Base-by-base conservation (phyloP, 805 yeast genomes). In the Cyberlindnera maritima region DNA sequence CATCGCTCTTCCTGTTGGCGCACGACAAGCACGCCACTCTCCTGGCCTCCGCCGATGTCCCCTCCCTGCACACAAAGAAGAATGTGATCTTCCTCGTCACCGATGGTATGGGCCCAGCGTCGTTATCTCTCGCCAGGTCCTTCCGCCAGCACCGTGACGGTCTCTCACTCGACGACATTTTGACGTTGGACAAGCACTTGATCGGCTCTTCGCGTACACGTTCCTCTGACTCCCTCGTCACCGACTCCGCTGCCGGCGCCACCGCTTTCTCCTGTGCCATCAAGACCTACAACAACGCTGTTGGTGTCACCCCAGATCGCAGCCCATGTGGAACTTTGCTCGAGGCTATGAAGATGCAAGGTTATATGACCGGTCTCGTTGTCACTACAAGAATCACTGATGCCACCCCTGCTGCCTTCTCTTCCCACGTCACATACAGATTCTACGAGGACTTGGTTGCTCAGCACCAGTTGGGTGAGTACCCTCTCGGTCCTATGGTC, bases 161-260 rank as follows among this genome's bases (percentile, higher is more conserved):
- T 6, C 72, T 87, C 46, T 65, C 76, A 3, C 65, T 75, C 37
- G 77, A 79, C 54, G 85, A 83, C 55, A 65, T 78, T 17, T 71
- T 88, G 53, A 65, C 70, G 10, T 59, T 90, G 25, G 97, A 90
- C 65, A 70, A 76, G 49, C 79, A 83, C 61, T 67, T 89, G 39
- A 76, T 90, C 43, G 98, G 98, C 23, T 76, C 86, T 20, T 85
- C 95, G 9, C 76, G 97, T 56, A 91, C 98, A 0, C 75, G 90
- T 51, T 86, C 96, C 15, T 79, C 80, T 21, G 71, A 75, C 53
- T 85, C 96, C 1, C 71, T 87, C 57, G 79, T 91, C 49, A 91
- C 98, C 0, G 98, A 91, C 64, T 87, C 96, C 25, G 98, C 98
- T 11, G 98, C 98, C 2, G 97, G 97, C 14, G 98, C 97, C 14